Evolutionary conservation across 768 basidiomycete genomes (phyloP), one percentile per base, ranked within the genome.

Genomic region (Phylloporus sp.): DNA sequence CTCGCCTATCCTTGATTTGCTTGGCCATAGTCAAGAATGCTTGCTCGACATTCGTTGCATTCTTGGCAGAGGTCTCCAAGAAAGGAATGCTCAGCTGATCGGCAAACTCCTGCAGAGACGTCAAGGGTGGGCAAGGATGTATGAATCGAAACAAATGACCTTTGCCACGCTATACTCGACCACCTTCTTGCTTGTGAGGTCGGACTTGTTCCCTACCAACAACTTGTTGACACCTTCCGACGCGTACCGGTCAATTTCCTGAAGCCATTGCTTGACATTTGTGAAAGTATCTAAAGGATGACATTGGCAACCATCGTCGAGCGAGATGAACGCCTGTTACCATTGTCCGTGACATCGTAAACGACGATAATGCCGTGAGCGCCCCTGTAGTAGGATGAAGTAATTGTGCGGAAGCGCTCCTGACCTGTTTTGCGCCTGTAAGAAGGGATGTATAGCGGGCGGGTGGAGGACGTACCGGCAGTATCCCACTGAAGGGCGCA

Each of bases 61-160:
- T 92, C 87, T 98, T 98, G 28, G 96, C 96, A n/a, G 89, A 92
- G 11, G 96, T 99, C 76, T 99, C 96, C 64, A 99, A 73, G 84
- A 96, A 98, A 38, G 91, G 86, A 58, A 99, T 86, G 51, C 76
- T 78, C 56, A 98, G 76, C 65, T 97, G 93, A 64, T 97, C 92
- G 22, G 96, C 91, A 61, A 98, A 89, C 77, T 95, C 91, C 82
- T 95, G 53, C 0, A 41, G 21, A 26, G 43, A 51, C n/a, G 42
- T 32, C 63, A 22, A 34, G 24, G 10, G 8, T 18, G 28, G 18
- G 23, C 9, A 24, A 37, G 38, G 32, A 14, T 14, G 34, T 24
- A 40, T 15, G 14, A 36, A 28, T 28, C 10, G 38, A 14, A 27
- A 29, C 2, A 6, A 57, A 63, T 45, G 43, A 86, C 89, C 82